These are phyloP conservation scores for Candida taoyuanica DNA, from an alignment of 805 yeast species.

Conservation along the genomic window DNA sequence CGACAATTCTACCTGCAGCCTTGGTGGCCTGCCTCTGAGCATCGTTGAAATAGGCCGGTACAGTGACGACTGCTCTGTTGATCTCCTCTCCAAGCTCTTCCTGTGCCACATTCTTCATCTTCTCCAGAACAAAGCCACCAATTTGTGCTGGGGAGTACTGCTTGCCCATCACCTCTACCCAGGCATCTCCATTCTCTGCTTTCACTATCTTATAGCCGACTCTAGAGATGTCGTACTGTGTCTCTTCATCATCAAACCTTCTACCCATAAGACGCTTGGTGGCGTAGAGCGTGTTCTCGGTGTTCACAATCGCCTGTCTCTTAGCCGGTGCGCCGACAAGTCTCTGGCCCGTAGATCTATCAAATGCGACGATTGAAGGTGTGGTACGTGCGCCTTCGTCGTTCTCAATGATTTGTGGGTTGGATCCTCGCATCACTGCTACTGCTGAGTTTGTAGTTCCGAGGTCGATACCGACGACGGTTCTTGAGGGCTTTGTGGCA, in stretches of 20 bases:
- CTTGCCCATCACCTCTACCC: constrained; percentile 42
- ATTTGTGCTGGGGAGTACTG: constrained; percentile 66
- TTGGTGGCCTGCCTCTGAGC: constrained; percentile 83
- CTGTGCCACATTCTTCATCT: constrained; percentile 65
- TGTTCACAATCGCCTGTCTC: constrained; percentile 71
- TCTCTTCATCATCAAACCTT: constrained; percentile 61
- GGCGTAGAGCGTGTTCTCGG: constrained; percentile 75
- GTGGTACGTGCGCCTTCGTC: constrained; percentile 78
- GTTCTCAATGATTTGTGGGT: constrained; percentile 65
- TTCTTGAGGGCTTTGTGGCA: constrained; percentile 4
- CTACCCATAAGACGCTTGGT: constrained; percentile 81
- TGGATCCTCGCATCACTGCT: constrained; percentile 63
- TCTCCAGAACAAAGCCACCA: constrained; percentile 57
- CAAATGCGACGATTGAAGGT: constrained; percentile 72
- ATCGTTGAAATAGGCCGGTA: constrained; percentile 82
- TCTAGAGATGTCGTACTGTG: constrained; percentile 57
- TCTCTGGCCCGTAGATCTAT: constrained; percentile 35
- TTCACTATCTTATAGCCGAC: constrained; percentile 62
- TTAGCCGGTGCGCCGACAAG: constrained; percentile 69
- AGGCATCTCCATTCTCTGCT: constrained; percentile 62
- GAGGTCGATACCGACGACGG: constrained; percentile 72
- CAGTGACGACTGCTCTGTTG: constrained; percentile 77
- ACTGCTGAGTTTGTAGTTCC: constrained; percentile 89
- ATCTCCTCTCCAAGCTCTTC: constrained; percentile 46
- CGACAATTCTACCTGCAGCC: constrained; percentile 71